Conservation (phyloP, 805 yeast species). For the Yamadazyma nakazawae region DNA sequence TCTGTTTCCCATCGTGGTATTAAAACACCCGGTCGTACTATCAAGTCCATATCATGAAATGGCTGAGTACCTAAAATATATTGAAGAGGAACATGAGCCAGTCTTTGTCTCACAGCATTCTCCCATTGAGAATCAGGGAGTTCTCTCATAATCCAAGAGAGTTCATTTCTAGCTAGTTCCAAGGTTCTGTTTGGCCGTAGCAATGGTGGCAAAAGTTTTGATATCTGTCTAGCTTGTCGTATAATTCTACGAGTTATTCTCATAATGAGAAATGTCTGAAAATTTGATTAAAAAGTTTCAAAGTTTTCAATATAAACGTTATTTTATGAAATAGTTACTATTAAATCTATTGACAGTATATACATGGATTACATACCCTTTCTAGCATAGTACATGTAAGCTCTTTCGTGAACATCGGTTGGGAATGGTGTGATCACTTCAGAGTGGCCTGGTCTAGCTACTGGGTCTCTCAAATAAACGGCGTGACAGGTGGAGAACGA, state of each 20-base stretch:
- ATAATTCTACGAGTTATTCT: constrained; percentile 28
- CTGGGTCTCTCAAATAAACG: constrained; percentile 93
- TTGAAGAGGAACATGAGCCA: constrained; percentile 67
- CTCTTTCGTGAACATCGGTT: constrained; percentile 80
- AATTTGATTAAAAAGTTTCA: background rate
- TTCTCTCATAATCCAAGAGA: constrained; percentile 62
- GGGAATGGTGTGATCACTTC: constrained; percentile 93
- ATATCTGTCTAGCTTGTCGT: constrained; percentile 24
- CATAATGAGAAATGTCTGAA: constrained; percentile 16
- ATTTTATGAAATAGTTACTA: background rate
- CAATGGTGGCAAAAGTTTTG: constrained; percentile 31
- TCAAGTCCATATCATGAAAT: constrained; percentile 64
- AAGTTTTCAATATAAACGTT: background rate
- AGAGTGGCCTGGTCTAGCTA: constrained; percentile 94
- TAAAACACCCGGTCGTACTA: constrained; percentile 62
- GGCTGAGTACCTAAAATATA: constrained; percentile 86
- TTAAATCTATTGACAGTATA: constrained; percentile 3
- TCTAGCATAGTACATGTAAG: constrained; percentile 89
- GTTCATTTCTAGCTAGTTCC: constrained; percentile 50
- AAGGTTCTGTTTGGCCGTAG: constrained; percentile 29
- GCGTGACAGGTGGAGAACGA: constrained; percentile 93
- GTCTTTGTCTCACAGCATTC: constrained; percentile 53
- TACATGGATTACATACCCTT: constrained; percentile 46
- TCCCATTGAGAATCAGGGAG: constrained; percentile 47
- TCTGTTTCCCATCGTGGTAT: constrained; percentile 97